Base-by-base conservation (phyloP, 1,139 yeast species). In the Magnusiomyces ingens region DNA sequence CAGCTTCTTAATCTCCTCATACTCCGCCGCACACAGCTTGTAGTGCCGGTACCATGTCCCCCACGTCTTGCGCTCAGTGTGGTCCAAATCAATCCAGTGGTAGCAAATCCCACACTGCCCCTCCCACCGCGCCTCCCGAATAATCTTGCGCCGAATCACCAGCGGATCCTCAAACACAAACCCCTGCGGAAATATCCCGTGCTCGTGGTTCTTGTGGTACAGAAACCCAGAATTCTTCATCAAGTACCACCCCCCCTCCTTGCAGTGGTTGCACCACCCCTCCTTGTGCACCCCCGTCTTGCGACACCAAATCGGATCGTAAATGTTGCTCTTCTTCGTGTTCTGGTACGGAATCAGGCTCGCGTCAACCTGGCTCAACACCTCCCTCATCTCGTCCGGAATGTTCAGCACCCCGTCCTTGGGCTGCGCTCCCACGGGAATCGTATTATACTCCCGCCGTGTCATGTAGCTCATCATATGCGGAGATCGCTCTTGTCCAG, bases 11-110 rank as follows among this genome's bases (percentile, higher is more conserved):
- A 64, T 58, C 42, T 62, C 65, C 44, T 64, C 66, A 43, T 64
- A 64, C 50, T 64, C 67, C 37, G 62, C 61, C 22, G 59, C 61
- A 52, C 67, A 64, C 44, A 60, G 60, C 53, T 64, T 64, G 50
- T 64, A 64, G 50, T 64, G 67, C 11, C 67, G 55, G 52, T 61
- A 64, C 67, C 67, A 64, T 1, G 67, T 64, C 1, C 66, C 66
- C 67, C 67, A 64, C 22, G 51, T 56, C 49, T 60, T 58, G 17
- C 58, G 53, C 17, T 60, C 64, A 15, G 59, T 61, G 44, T 64
- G 66, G 46, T 64, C 67, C 38, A 64, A 50, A 41, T 64, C 67
- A 19, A 64, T 58, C 67, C 67, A 64, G 49, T 63, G 62, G 51
- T 63, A 64, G 50, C 67, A 64, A 29, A 64, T 64, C 1, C 67